A percentile compares a stretch with the other conserved stretches of the same genome.
Conservation (phyloP, 73 alveolate genomes). For the Stentor roeselii region DNA sequence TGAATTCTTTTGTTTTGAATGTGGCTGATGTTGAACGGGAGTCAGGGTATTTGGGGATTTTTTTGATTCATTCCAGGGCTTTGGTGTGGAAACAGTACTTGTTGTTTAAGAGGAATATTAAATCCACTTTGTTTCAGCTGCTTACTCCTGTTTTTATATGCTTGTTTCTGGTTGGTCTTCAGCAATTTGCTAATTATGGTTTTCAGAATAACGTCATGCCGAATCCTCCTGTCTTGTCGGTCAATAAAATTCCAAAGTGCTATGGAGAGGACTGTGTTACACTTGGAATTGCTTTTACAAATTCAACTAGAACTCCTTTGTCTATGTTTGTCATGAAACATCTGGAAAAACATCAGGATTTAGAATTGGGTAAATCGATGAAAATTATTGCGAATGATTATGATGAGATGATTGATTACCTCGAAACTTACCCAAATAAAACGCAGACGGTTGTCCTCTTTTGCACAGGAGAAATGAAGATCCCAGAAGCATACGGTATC, state of each 20-base stretch:
- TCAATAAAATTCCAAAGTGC: conserved; percentile 33
- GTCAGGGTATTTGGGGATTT: no score
- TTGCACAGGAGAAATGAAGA: conserved; percentile 42
- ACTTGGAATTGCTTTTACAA: conserved; percentile 66
- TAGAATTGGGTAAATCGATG: conserved; percentile 45
- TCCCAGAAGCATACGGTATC: conserved; percentile 12
- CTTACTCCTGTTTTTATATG: conserved; percentile 53
- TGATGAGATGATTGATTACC: conserved; percentile 35
- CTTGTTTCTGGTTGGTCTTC: conserved; percentile 40
- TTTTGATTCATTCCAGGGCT: neutral
- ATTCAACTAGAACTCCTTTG: conserved; percentile 28
- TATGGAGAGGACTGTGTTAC: conserved; percentile 58
- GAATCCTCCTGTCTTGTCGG: conserved; percentile 33
- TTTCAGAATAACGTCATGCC: conserved; percentile 28
- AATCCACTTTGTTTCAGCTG: conserved; percentile 41
- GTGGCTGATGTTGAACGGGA: no score
- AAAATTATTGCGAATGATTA: conserved; percentile 41
- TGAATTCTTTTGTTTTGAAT: no score
- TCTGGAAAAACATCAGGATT: conserved; percentile 38
- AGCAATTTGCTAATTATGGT: conserved; percentile 42
- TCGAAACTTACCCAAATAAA: conserved; percentile 34
- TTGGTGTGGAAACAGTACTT: conserved; percentile 7
- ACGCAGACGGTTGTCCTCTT: conserved; percentile 57
- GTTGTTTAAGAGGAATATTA: conserved; percentile 4
- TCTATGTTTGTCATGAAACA: conserved; percentile 41